A percentile compares a stretch with the other conserved stretches of the same genome.
Evolutionary conservation across 2,329 filamentous ascomycete species (phyloP).

Genomic region (Teratosphaeria epicoccoides): DNA sequence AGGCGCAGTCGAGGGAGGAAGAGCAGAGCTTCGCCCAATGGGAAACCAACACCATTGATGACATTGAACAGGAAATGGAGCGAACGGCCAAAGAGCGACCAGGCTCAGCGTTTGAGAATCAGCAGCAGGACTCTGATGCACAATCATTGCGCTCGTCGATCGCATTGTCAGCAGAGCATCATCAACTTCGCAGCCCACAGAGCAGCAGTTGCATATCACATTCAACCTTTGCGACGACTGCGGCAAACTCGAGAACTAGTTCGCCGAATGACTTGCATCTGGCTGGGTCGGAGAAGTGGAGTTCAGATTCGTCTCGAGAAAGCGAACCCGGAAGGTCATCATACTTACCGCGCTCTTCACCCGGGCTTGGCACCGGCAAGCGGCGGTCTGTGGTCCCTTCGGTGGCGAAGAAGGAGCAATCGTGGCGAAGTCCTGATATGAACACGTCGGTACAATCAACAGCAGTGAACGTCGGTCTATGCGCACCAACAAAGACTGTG

Average conservation of each 20-base stretch:
- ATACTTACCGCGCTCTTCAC: conserved; percentile 17
- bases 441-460: background rate
- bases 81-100: conserved; percentile 4
- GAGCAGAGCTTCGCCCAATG: conserved; percentile 6
- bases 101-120: background rate
- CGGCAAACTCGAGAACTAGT: conserved; percentile 18
- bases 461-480: conserved; percentile 2
- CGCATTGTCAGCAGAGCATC: conserved; percentile 17
- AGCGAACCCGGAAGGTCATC: conserved; percentile 5
- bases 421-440: background rate
- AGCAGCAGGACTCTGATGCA: conserved; percentile 11
- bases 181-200: conserved; percentile 18
- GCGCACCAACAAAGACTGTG: background rate
- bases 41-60: conserved; percentile 8
- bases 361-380: conserved; percentile 8
- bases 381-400: conserved; percentile 16
- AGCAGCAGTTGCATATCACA: conserved; percentile 22
- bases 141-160: conserved; percentile 16
- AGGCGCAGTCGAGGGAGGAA: background rate
- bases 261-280: conserved; percentile 19
- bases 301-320: conserved; percentile 8
- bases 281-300: conserved; percentile 12
- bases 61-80: conserved; percentile 8
- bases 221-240: conserved; percentile 12
- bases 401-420: background rate